Conservation (phyloP, 2,329 filamentous ascomycete species). For the Colletotrichum euphorbiae region DNA sequence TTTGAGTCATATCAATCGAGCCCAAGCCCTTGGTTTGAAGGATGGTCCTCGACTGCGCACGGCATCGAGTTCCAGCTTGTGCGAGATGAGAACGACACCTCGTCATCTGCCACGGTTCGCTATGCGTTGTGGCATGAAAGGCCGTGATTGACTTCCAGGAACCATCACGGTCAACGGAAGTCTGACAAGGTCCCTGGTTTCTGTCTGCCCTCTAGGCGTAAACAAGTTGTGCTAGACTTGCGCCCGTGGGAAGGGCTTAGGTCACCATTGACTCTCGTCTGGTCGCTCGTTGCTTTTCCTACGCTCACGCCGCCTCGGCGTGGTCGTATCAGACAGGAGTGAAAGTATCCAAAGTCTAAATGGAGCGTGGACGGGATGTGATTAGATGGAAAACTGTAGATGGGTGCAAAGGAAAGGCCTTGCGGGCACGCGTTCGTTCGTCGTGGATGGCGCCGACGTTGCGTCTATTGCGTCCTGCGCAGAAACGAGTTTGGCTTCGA, state of each 20-base stretch:
- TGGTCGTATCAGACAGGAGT: conserved; percentile 35
- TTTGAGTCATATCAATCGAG: conserved; percentile 16
- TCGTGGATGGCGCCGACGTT: conserved; percentile 33
- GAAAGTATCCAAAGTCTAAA: conserved; percentile 33
- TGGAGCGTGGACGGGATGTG: not conserved
- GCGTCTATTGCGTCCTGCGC: conserved; percentile 1
- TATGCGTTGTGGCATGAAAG: conserved; percentile 1
- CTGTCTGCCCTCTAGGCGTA: not conserved
- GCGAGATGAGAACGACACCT: conserved; percentile 27
- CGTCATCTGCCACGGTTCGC: conserved; percentile 29
- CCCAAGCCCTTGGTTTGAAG: not conserved
- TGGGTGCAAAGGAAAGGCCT: not conserved
- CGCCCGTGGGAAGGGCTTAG: conserved; percentile 20
- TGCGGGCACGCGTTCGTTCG: conserved; percentile 35
- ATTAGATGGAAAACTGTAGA: conserved; percentile 22
- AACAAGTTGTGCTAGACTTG: not conserved
- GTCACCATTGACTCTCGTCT: conserved; percentile 36
- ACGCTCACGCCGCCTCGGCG: conserved; percentile 37
- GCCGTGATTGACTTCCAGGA: conserved; percentile 30
- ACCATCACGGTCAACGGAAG: conserved; percentile 18
- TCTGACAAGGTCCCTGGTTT: conserved; percentile 20
- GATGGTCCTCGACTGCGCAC: conserved; percentile 2
- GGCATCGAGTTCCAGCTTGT: conserved; percentile 15
- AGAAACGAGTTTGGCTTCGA: conserved; percentile 2
- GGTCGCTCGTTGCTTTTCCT: conserved; percentile 15